Evolutionary conservation across 331 rosid genomes (phyloP), one percentile per base, ranked within the genome.

Genomic region (Rosa hybrid): DNA sequence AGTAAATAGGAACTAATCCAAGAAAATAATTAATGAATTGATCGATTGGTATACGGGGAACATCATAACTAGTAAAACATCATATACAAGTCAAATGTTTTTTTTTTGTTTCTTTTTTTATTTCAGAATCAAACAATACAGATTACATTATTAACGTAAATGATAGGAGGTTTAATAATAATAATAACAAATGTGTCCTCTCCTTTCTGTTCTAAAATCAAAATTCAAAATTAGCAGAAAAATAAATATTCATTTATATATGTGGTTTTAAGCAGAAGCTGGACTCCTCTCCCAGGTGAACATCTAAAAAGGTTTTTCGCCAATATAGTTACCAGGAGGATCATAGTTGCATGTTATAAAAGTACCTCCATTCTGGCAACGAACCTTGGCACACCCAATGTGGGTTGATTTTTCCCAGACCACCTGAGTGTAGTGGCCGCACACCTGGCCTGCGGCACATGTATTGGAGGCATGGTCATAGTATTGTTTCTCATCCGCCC

Each of bases 341-440:
- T 17, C 16, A 1, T 72, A 72, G 77, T 51, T 72, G 45, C 77
- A 72, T 14, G 12, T 51, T n/a, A 72, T 18, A 30, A 72, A 30
- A 9, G 30, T 51, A 12, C 45, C 12, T 1, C 17, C 17, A 51
- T 30, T 17, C 13, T 18, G 12, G 49, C 81, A 85, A 23, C 27
- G 23, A 0, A 79, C 77, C 76, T 46, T 80, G 10, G 79, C 88
- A 56, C 90, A 87, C 13, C 90, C 90, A 69, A 87, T 38, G 53
- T 68, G 57, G 59, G 63, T 9, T 0, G 88, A 42, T 5, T 63
- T 25, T 7, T 75, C 71, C 90, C 88, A 87, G 17, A 87, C 81
- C 12, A 87, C 83, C 65, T 87, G 90, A 25, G 90, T 87, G 25
- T 87, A 87, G 68, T 84, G 86, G 17, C 38, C 5, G 34, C 90